Conservation (phyloP, 2,329 filamentous ascomycete genomes). For the Pseudopithomyces maydicus region DNA sequence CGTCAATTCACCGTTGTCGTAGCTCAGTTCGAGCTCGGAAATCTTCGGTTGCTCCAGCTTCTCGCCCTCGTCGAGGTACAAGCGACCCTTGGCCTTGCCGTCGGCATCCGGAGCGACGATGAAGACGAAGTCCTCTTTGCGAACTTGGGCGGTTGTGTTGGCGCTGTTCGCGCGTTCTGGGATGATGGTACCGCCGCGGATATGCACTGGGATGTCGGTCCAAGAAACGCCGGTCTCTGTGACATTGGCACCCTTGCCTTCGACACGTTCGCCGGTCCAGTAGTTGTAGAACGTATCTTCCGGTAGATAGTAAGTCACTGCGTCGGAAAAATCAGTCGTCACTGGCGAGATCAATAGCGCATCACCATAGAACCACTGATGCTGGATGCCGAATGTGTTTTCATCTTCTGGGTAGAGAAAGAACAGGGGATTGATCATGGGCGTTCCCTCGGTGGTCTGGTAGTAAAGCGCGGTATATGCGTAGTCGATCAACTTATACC, state of each 20-base stretch:
- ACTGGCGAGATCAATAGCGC: conserved; percentile 63
- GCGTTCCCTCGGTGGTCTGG: conserved; percentile 65
- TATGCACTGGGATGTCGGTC: conserved; percentile 68
- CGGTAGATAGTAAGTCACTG: conserved; percentile 62
- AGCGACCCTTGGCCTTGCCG: conserved; percentile 66
- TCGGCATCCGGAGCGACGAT: conserved; percentile 68
- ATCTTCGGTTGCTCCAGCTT: conserved; percentile 63
- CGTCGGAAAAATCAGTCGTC: conserved; percentile 56
- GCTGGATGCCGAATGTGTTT: conserved; percentile 57
- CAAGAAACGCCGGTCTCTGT: conserved; percentile 53
- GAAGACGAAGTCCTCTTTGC: conserved; percentile 71
- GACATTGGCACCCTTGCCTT: conserved; percentile 52
- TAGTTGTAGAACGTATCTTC: conserved; percentile 66
- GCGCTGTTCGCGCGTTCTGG: conserved; percentile 61
- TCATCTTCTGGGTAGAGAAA: conserved; percentile 68
- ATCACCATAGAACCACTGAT: conserved; percentile 66
- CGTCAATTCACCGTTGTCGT: conserved; percentile 54
- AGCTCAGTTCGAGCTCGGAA: conserved; percentile 66
- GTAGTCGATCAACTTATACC: conserved; percentile 81
- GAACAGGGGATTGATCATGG: conserved; percentile 72
- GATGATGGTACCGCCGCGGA: conserved; percentile 69
- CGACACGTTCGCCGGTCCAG: conserved; percentile 56
- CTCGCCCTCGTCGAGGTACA: conserved; percentile 82
- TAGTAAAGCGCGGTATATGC: conserved; percentile 73
- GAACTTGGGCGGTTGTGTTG: conserved; percentile 67